Conservation (phyloP, 306 rosid genomes). For the Fragaria ananassa region DNA sequence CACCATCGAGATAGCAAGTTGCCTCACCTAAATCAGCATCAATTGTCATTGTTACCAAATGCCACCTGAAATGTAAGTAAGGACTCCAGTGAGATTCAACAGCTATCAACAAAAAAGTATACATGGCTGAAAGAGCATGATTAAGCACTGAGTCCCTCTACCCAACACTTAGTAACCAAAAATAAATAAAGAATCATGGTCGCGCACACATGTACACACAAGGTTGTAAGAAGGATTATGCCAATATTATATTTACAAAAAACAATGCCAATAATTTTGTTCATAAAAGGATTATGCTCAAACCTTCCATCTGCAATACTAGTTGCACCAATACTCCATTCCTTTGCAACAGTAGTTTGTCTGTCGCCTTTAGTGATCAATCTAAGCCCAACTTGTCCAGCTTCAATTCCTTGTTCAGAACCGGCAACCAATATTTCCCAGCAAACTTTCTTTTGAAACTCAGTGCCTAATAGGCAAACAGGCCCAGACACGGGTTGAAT, state of each 20-base stretch:
- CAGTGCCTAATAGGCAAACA: slow-evolving; percentile 91
- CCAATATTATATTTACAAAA: neutral
- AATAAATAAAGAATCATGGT: neutral
- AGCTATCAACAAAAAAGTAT: neutral
- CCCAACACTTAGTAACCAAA: neutral
- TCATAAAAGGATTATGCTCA: slow-evolving; percentile 11
- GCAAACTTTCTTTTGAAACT: slow-evolving; percentile 82
- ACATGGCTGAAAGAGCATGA: neutral
- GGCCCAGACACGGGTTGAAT: slow-evolving; percentile 99
- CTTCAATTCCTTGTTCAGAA: slow-evolving; percentile 98
- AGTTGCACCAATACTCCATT: slow-evolving; percentile 93
- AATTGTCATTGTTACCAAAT: slow-evolving; percentile 90
- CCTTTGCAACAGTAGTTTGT: slow-evolving; percentile 88
- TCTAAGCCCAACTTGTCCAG: slow-evolving; percentile 99
- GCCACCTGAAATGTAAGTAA: slow-evolving; percentile 75
- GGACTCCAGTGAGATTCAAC: slow-evolving; percentile 16
- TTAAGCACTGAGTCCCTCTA: slow-evolving; percentile 6
- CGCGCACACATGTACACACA: neutral
- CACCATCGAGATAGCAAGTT: slow-evolving; percentile 91
- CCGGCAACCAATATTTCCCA: slow-evolving; percentile 99
- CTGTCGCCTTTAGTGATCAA: slow-evolving; percentile 96
- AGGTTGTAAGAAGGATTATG: neutral
- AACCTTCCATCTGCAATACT: slow-evolving; percentile 99
- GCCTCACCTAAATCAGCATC: slow-evolving; percentile 96
- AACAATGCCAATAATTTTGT: no score